Evolutionary conservation across 2,329 filamentous ascomycete species (phyloP), one percentile per base, ranked within the genome.

Genomic region (Cryphonectria japonica): DNA sequence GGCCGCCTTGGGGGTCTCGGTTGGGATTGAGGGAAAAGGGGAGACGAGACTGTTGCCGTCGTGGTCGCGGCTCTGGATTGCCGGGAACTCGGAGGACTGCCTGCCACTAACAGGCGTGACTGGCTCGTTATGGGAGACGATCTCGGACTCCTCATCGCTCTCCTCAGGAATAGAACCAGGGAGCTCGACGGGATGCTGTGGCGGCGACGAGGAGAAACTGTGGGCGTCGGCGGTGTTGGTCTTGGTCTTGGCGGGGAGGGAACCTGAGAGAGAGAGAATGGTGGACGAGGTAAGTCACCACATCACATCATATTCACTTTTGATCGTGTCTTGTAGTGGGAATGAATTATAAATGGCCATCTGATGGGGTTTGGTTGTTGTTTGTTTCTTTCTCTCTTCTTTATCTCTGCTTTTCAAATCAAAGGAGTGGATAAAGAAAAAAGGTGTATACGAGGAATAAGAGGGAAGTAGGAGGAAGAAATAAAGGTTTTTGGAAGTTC

Each of bases 51-150:
- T 75, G 70, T 78, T 78, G 71, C 77, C 76, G 34, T 74, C 64
- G 66, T 73, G 72, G 68, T 85, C 82, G 74, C 82, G 81, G 67
- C 79, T 79, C 69, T 83, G 81, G 72, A 83, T 77, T 50, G 81
- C 79, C 64, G 82, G 82, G 73, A 89, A 88, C 74, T 88, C 86
- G 71, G 85, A 85, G 63, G 87, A 88, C 76, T 87, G 85, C 73
- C 85, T 84, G 75, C 82, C 83, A 76, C 88, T 90, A 72, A 88
- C 85, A 64, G 89, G 89, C 32, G 89, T 91, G 71, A 88, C 82
- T 61, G 89, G 89, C 74, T 91, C 89, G 80, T 87, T 86, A 69
- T 83, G 82, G 34, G 85, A 85, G 76, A 90, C 88, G 78, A 85
- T 89, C 73, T 86, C 85, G 11, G 87, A 89, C 19, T 73, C 71